Base-by-base conservation (phyloP, 192 early-diverging fungal species). In the Linnemannia elongata region DNA sequence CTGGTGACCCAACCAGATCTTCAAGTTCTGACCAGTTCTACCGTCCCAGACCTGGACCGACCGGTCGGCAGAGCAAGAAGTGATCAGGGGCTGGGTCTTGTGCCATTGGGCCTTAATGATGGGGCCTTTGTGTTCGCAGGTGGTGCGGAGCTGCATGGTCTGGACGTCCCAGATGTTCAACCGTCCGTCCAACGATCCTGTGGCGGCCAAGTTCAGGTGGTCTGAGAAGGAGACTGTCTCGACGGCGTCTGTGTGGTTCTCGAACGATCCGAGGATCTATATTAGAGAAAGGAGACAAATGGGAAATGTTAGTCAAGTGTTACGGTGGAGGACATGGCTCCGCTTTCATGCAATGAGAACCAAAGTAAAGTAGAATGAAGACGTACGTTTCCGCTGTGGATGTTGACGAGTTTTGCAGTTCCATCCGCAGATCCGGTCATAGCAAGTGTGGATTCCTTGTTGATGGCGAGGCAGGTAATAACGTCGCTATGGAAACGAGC, bases 81-180 rank as follows among this genome's bases (percentile, higher is more conserved):
- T 93, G 57, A 99, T 77, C 66, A 95, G 79, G 5, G 95, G 95
- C 36, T 94, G 91, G 42, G 92, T 89, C 49, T 91, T 70, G 74
- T 94, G 92, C 93, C 95, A 99, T 76, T 89, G 77, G 24, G 97
- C 88, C 77, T 95, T 92, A 30, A 95, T 96, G 30, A 99, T 93
- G 2, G 96, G 96, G 69, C 97, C 97, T 88, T 94, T 83, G 88
- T 99, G 98, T 27, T 90, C 82, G 41, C 96, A 89, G 24, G 96
- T 96, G 20, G 94, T 90, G n/a, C 98, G 95, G 47, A 97, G 90
- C 49, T 94, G 94, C 90, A 96, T 91, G 1, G 93, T 94, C 72
- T 92, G 93, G n/a, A 96, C 89, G 78, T 99, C 99, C 97, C 98
- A 99, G 78, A 99, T 93, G 60, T 92, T 95, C 68, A 99, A 88